Percentiles rank a stretch among this genome's conserved stretches.
Conservation (phyloP, 805 yeast species). For the Saccharomycopsis fermentans region DNA sequence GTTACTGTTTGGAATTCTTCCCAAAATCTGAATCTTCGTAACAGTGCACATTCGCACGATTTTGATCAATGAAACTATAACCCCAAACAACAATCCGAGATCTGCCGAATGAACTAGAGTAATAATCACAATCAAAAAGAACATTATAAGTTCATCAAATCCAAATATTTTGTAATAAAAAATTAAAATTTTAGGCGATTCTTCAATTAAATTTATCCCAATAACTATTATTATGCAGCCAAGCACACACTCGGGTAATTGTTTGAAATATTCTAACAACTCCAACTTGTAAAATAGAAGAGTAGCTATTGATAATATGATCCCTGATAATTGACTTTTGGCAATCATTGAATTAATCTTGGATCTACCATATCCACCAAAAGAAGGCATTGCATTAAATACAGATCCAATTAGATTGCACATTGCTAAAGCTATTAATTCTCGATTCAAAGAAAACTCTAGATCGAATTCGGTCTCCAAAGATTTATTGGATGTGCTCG, state of each 20-base stretch:
- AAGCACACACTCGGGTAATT: constrained; percentile 35
- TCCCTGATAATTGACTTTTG: constrained; percentile 17
- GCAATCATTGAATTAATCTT: constrained; percentile 69
- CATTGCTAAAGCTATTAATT: constrained; percentile 78
- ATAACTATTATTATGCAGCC: constrained; percentile 37
- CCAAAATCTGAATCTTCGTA: constrained; percentile 36
- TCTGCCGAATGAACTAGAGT: constrained; percentile 28
- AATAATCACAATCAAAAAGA: constrained; percentile 17
- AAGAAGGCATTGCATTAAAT: constrained; percentile 65
- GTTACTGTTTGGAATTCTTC: constrained; percentile 25
- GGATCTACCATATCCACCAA: constrained; percentile 94
- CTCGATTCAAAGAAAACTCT: constrained; percentile 82
- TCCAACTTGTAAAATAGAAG: constrained; percentile 20
- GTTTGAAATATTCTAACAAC: constrained; percentile 27
- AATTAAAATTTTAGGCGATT: constrained; percentile 32
- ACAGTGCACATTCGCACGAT: constrained; percentile 32
- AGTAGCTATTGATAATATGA: constrained; percentile 15
- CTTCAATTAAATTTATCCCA: constrained; percentile 34
- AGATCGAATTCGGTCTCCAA: constrained; percentile 59
- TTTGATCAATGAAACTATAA: constrained; percentile 28
- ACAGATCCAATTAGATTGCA: constrained; percentile 55
- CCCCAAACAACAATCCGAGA: constrained; percentile 30
- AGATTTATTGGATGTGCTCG: constrained; percentile 86
- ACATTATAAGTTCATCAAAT: constrained; percentile 28
- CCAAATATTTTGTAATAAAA: constrained; percentile 37